Conservation (phyloP, 169 alveolate species). For the Plasmodium chabaudi region DNA sequence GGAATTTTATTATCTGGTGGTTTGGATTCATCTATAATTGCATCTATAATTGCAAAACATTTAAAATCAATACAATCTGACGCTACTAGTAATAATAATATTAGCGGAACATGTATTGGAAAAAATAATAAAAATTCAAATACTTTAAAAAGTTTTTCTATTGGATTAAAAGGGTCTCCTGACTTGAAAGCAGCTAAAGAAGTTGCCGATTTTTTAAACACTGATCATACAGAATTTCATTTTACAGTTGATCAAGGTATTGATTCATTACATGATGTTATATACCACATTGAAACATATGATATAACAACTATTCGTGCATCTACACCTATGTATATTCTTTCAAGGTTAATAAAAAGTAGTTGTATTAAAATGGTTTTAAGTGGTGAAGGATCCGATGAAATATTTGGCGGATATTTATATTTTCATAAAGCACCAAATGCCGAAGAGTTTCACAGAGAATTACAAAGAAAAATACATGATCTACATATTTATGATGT, state of each 20-base stretch:
- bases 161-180: conserved; percentile 59
- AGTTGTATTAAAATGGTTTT: conserved; percentile 89
- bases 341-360: conserved; percentile 82
- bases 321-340: conserved; percentile 90
- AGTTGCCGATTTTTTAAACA: conserved; percentile 86
- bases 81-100: conserved; percentile 15
- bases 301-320: conserved; percentile 92
- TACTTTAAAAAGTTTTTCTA: conserved; percentile 42
- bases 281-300: conserved; percentile 90
- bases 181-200: conserved; percentile 69
- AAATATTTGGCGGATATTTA: conserved; percentile 91
- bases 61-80: conserved; percentile 8
- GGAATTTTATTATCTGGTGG: conserved; percentile 93
- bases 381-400: conserved; percentile 93
- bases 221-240: conserved; percentile 87
- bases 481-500: conserved; percentile 87
- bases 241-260: conserved; percentile 87
- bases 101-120: neutral
- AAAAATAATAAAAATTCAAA: conserved; percentile 22
- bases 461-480: conserved; percentile 84
- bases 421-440: conserved; percentile 91
- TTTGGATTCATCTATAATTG: conserved; percentile 89
- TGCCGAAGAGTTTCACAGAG: conserved; percentile 87
- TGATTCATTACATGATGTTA: conserved; percentile 86
- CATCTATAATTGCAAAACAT: conserved; percentile 83